Conservation (phyloP, 2,329 filamentous ascomycete genomes). For the Aspergillus chevalieri region DNA sequence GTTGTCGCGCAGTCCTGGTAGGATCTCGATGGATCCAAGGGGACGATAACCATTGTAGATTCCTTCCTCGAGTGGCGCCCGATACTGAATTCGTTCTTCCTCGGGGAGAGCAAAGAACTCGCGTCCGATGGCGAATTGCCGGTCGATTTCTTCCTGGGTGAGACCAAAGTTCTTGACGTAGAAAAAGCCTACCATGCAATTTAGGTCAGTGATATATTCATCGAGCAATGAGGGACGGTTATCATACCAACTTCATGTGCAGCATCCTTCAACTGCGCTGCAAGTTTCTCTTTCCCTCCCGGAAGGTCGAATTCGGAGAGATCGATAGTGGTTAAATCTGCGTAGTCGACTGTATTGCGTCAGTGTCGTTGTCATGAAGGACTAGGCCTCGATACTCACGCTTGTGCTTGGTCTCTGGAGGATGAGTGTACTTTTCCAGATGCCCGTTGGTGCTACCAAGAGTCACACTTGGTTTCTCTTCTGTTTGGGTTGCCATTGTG, state of each 20-base stretch:
- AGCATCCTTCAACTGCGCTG: slow-evolving; percentile 49
- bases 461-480: neutral
- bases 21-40: slow-evolving; percentile 31
- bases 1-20: slow-evolving; percentile 41
- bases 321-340: slow-evolving; percentile 50
- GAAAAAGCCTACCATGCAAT: slow-evolving; percentile 46
- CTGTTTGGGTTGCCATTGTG: slow-evolving; percentile 2
- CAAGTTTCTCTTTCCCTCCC: slow-evolving; percentile 49
- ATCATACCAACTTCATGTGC: slow-evolving; percentile 37
- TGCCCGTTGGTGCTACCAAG: neutral
- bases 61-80: slow-evolving; percentile 45
- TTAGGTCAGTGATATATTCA: neutral
- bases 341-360: slow-evolving; percentile 17
- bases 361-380: neutral
- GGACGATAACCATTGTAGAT: slow-evolving; percentile 53
- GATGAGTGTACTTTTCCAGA: slow-evolving; percentile 7
- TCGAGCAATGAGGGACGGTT: neutral
- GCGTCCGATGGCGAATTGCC: slow-evolving; percentile 55
- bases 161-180: slow-evolving; percentile 58
- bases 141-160: slow-evolving; percentile 51
- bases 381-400: slow-evolving; percentile 1
- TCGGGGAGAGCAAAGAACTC: slow-evolving; percentile 50
- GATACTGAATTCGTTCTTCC: slow-evolving; percentile 52
- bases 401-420: slow-evolving; percentile 6
- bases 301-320: slow-evolving; percentile 49